Evolutionary conservation across 345 rosid genomes (phyloP).

Genomic region (Camelina hispida): DNA sequence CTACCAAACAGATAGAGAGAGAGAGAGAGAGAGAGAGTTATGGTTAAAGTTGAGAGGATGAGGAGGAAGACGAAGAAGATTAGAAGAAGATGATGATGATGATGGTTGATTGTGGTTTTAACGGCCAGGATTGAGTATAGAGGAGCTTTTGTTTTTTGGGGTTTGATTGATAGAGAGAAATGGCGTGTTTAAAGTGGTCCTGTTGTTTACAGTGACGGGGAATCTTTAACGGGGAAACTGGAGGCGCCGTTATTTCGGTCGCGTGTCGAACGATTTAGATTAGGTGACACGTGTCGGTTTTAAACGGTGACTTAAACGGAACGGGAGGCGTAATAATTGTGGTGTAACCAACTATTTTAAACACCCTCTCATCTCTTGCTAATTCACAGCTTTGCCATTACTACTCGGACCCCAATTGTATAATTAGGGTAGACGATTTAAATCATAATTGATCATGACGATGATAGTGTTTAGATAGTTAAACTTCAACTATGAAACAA

Average conservation of each 20-base stretch:
- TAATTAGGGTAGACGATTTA: no score
- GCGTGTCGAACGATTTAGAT: neutral
- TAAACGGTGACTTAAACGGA: slow-evolving; percentile 41
- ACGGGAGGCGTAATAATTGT: slow-evolving; percentile 43
- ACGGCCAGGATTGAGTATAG: slow-evolving; percentile 50
- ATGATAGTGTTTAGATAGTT: no score
- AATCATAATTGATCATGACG: no score
- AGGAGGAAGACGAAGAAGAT: slow-evolving; percentile 15
- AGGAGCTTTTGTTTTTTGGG: slow-evolving; percentile 11
- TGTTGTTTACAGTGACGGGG: slow-evolving; percentile 56
- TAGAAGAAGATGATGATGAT: slow-evolving; percentile 3
- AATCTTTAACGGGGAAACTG: slow-evolving; percentile 67
- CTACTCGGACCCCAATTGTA: neutral
- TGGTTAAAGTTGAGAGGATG: neutral
- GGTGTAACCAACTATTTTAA: slow-evolving; percentile 31
- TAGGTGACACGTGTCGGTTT: neutral
- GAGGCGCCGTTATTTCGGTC: slow-evolving; percentile 75
- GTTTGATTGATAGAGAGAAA: slow-evolving; percentile 16
- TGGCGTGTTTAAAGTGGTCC: slow-evolving; percentile 51
- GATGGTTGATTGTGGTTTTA: slow-evolving; percentile 39
- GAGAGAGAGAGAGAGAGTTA: slow-evolving; percentile 13
- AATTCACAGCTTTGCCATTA: slow-evolving; percentile 32
- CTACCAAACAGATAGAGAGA: neutral
- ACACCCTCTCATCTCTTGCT: slow-evolving; percentile 21
- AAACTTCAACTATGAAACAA: no score